Percentiles rank a stretch among this genome's conserved stretches.
phyloP scores from a whole-genome alignment of 345 rosid species.

The Aquilaria malaccensis region DNA sequence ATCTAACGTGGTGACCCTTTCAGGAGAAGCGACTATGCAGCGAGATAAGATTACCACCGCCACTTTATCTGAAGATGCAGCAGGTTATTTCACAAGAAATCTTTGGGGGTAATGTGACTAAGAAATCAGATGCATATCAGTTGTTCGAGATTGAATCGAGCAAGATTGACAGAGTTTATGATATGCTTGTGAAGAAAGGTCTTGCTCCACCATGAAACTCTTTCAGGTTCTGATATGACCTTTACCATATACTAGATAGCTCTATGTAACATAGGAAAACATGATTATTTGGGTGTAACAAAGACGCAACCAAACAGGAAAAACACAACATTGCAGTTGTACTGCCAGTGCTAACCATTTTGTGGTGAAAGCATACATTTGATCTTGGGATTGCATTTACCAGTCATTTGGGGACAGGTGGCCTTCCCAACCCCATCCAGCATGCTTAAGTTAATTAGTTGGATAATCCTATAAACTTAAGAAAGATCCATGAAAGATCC shows the following conservation, averaged over 20 bases:
- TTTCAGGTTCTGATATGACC: background rate
- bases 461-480: too few species aligned
- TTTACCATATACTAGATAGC: background rate
- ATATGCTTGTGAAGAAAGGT: conserved; percentile 92
- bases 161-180: conserved; percentile 82
- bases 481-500: too few species aligned
- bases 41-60: conserved; percentile 68
- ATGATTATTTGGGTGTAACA: too few species aligned
- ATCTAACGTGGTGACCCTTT: background rate
- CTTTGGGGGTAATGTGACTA: conserved; percentile 61
- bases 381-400: too few species aligned
- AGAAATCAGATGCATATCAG: conserved; percentile 71
- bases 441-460: too few species aligned
- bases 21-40: conserved; percentile 90
- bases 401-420: too few species aligned
- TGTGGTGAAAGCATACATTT: too few species aligned
- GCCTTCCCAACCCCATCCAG: too few species aligned
- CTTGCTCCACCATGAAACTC: conserved; percentile 52
- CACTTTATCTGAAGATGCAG: conserved; percentile 77
- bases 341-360: too few species aligned
- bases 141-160: conserved; percentile 73
- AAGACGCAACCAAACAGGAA: too few species aligned
- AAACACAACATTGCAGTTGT: too few species aligned
- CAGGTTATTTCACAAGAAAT: conserved; percentile 72
- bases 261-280: background rate